Percentiles rank a stretch among this genome's conserved stretches.
phyloP scores from a whole-genome alignment of 2,329 filamentous ascomycete genomes.

The Diaporthe eres region DNA sequence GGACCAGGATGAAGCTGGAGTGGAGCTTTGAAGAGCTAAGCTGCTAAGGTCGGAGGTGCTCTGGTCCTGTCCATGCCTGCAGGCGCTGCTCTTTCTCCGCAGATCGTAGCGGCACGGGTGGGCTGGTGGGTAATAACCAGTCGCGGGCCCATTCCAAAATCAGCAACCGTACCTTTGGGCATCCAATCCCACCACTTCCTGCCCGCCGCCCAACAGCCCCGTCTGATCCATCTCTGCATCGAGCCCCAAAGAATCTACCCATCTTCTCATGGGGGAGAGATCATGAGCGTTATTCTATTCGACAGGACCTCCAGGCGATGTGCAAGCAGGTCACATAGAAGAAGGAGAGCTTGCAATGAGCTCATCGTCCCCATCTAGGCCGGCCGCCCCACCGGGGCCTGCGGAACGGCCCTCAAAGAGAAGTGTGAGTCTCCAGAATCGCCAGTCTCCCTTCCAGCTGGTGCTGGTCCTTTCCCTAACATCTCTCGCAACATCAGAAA shows the following conservation, averaged over 20 bases:
- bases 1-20: slow-evolving; percentile 30
- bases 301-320: slow-evolving; percentile 26
- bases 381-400: slow-evolving; percentile 56
- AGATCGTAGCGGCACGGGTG: slow-evolving; percentile 19
- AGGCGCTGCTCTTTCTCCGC: slow-evolving; percentile 5
- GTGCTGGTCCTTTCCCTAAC: slow-evolving; percentile 4
- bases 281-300: slow-evolving; percentile 27
- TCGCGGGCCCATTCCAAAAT: slow-evolving; percentile 27
- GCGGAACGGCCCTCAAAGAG: slow-evolving; percentile 61
- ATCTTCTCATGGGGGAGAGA: slow-evolving; percentile 25
- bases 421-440: slow-evolving; percentile 54
- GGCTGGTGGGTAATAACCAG: not conserved
- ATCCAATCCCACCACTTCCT: slow-evolving; percentile 12
- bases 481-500: slow-evolving; percentile 63
- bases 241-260: not conserved
- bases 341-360: slow-evolving; percentile 49
- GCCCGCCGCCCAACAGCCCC: slow-evolving; percentile 10
- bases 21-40: not conserved
- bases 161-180: not conserved
- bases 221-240: not conserved
- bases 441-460: not conserved
- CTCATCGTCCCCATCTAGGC: slow-evolving; percentile 47
- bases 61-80: not conserved
- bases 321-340: slow-evolving; percentile 35
- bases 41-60: not conserved